These are phyloP conservation scores for Dalbergia oliveri DNA, from an alignment of 306 rosid species.

Conservation along the genomic window DNA sequence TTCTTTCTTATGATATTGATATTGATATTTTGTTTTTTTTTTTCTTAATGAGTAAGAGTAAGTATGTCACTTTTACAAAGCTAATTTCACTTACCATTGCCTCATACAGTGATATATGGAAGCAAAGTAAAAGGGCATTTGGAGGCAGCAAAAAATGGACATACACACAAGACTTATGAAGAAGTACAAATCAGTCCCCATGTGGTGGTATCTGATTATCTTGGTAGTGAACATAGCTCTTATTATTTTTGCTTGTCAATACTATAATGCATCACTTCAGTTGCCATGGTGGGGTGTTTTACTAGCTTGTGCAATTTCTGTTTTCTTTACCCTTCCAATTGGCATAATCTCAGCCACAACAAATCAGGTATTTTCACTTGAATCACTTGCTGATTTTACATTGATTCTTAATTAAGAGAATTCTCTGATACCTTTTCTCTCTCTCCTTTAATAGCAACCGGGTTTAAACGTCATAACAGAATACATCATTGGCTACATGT, in stretches of 20 bases:
- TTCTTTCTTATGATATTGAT: background rate
- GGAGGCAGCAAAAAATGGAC: constrained; percentile 53
- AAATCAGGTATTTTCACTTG: constrained; percentile 66
- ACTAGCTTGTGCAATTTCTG: constrained; percentile 74
- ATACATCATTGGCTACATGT: constrained; percentile 84
- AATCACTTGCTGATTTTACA: background rate
- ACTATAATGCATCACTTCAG: constrained; percentile 74
- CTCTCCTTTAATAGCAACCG: constrained; percentile 58
- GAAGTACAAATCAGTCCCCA: constrained; percentile 70
- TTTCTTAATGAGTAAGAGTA: no score
- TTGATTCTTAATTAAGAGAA: background rate
- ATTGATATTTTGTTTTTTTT: no score
- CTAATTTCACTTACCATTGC: constrained; percentile 1
- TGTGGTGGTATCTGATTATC: constrained; percentile 74
- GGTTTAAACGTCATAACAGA: constrained; percentile 93
- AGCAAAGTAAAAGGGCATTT: constrained; percentile 64
- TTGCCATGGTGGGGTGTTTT: constrained; percentile 94
- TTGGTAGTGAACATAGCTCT: constrained; percentile 66
- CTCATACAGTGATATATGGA: constrained; percentile 62
- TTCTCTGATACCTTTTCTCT: constrained; percentile 33
- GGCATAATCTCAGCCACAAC: constrained; percentile 83
- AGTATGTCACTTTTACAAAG: no score
- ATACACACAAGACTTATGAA: constrained; percentile 79
- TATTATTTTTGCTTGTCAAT: constrained; percentile 57
- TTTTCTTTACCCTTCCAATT: constrained; percentile 73